Evolutionary conservation across 2,329 filamentous ascomycete species (phyloP).

Genomic region (Aspergillus pseudoterreus): DNA sequence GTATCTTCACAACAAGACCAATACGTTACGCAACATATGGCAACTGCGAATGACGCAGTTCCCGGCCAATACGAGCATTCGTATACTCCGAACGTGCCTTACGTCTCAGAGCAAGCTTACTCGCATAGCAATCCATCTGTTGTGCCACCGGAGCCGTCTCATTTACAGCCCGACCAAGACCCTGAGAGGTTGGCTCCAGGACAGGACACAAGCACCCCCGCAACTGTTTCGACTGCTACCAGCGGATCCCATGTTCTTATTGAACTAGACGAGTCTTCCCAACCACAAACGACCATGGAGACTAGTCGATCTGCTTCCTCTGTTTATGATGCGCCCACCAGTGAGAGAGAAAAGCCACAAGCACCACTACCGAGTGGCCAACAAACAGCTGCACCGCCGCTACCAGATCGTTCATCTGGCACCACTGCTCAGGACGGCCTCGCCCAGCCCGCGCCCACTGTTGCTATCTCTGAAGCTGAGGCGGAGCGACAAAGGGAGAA

Average conservation of each 20-base stretch:
- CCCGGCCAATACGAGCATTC: conserved; percentile 9
- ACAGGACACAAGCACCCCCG: conserved; percentile 18
- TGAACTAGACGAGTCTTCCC: conserved; percentile 21
- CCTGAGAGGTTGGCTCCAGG: conserved; percentile 14
- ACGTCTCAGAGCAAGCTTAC: conserved; percentile 1
- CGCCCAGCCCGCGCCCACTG: conserved; percentile 5
- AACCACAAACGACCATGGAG: conserved; percentile 5
- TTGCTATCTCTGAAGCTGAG: conserved; percentile 26
- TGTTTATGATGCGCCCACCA: conserved; percentile 5
- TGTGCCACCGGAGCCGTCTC: conserved; percentile 4
- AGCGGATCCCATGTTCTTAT: conserved; percentile 31
- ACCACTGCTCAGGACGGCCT: not conserved
- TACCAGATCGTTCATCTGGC: conserved; percentile 6
- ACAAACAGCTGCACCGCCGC: conserved; percentile 6
- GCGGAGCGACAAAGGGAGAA: conserved; percentile 40
- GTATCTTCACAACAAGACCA: conserved; percentile 4
- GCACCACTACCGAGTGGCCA: not conserved
- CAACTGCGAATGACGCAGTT: conserved; percentile 1
- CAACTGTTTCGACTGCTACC: conserved; percentile 21
- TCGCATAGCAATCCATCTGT: not conserved
- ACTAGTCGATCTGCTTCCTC: conserved; percentile 11
- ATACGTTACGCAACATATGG: not conserved
- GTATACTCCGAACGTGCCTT: conserved; percentile 4
- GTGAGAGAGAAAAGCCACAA: not conserved
- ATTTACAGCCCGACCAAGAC: conserved; percentile 5